Conservation (phyloP, 148 eudicot species). For the Suaeda aralocaspica region DNA sequence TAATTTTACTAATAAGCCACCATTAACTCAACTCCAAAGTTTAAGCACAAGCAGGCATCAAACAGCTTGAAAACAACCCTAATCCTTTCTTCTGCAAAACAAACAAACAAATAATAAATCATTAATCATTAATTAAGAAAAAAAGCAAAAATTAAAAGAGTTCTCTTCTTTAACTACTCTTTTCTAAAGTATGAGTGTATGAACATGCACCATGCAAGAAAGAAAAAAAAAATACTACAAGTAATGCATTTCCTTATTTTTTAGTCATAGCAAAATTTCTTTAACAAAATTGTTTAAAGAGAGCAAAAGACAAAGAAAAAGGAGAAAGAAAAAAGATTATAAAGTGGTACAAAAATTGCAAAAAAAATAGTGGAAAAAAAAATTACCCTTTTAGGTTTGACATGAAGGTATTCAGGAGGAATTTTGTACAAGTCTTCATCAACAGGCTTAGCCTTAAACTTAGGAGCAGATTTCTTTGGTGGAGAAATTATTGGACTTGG, state of each 20-base stretch:
- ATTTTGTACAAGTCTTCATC: constrained; percentile 68
- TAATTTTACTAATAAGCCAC: constrained; percentile 1
- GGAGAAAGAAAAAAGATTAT: not conserved
- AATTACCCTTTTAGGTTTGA: constrained; percentile 44
- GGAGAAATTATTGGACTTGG: constrained; percentile 28
- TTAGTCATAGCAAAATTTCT: too few relatives aligned
- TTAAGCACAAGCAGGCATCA: constrained; percentile 49
- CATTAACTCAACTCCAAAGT: not conserved
- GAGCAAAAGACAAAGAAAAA: not conserved
- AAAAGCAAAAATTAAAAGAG: not conserved
- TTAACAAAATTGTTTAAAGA: not conserved
- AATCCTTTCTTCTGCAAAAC: constrained; percentile 60
- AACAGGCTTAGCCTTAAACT: constrained; percentile 33
- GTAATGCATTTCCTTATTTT: too few relatives aligned
- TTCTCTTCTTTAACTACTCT: not conserved
- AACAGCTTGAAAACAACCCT: constrained; percentile 71
- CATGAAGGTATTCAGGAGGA: constrained; percentile 48
- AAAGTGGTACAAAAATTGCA: not conserved
- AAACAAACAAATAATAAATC: not conserved
- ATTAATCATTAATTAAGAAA: not conserved
- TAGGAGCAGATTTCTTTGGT: constrained; percentile 13
- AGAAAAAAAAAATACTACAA: too few relatives aligned
- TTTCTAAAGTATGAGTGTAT: constrained; percentile 3
- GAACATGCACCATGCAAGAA: too few relatives aligned
- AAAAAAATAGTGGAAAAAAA: not conserved